Conservation (phyloP, 345 rosid genomes). For the Hibiscus mutabilis region DNA sequence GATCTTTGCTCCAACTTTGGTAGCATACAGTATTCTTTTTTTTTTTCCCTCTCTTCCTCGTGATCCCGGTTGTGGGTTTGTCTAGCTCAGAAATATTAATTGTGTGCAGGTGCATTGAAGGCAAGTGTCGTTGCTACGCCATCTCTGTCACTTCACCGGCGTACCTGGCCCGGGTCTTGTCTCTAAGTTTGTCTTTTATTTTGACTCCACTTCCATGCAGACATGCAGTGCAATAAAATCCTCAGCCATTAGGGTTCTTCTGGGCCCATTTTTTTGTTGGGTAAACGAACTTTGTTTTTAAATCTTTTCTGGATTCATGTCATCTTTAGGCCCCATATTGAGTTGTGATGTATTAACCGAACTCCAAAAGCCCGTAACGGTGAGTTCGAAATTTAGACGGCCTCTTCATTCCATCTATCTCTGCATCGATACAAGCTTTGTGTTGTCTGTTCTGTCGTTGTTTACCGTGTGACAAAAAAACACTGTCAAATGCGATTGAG, state of each 20-base stretch:
- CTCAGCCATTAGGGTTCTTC: background rate
- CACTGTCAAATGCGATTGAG: too few species aligned
- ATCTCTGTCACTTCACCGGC: conserved; percentile 17
- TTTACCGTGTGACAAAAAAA: too few species aligned
- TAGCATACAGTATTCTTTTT: background rate
- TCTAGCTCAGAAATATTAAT: conserved; percentile 4
- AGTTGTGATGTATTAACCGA: too few species aligned
- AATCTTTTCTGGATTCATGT: background rate
- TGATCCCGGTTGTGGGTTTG: conserved; percentile 2
- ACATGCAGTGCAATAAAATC: background rate
- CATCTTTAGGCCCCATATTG: too few species aligned
- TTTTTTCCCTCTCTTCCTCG: background rate
- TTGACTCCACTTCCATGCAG: background rate
- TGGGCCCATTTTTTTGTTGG: background rate
- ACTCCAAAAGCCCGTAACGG: too few species aligned
- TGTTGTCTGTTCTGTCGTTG: too few species aligned
- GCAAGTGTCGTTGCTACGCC: conserved; percentile 16
- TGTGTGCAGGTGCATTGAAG: background rate
- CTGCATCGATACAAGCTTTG: too few species aligned
- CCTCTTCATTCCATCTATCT: too few species aligned
- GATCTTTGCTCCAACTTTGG: conserved; percentile 22
- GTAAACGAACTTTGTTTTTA: background rate
- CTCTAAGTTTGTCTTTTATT: conserved; percentile 15
- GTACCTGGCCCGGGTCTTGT: conserved; percentile 9
- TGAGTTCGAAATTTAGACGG: too few species aligned